Evolutionary conservation across 129 eudicot genomes (phyloP).

Genomic region (Gnaphalium uliginosum): DNA sequence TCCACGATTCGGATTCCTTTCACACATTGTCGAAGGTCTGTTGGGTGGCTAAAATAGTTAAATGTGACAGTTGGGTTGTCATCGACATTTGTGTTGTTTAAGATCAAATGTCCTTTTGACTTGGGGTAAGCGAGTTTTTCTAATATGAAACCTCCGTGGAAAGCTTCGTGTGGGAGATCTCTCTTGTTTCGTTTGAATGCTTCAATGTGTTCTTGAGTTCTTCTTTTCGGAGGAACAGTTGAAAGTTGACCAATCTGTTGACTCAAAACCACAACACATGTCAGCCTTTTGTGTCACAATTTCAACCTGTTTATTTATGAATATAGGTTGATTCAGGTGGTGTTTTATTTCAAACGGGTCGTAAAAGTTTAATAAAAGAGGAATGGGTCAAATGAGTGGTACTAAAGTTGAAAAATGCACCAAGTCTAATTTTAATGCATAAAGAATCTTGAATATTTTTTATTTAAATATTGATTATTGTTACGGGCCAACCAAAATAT

Average conservation of each 20-base stretch:
- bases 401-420: no score
- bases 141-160: constrained; percentile 84
- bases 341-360: not conserved
- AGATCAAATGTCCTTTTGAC: constrained; percentile 65
- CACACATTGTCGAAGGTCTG: constrained; percentile 60
- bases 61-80: constrained; percentile 83
- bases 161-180: constrained; percentile 68
- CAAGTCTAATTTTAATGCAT: not conserved
- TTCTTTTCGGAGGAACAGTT: constrained; percentile 71
- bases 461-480: no score
- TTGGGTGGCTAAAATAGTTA: constrained; percentile 84
- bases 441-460: no score
- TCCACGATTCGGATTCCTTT: constrained; percentile 63
- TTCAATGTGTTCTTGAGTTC: constrained; percentile 65
- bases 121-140: constrained; percentile 68
- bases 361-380: not conserved
- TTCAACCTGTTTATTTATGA: not conserved
- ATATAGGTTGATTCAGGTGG: not conserved
- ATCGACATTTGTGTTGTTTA: constrained; percentile 62
- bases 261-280: not conserved
- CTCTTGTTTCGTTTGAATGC: constrained; percentile 50
- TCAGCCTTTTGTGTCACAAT: not conserved
- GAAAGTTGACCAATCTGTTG: constrained; percentile 90
- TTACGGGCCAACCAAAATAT: no score
- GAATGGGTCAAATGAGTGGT: no score